phyloP scores from a whole-genome alignment of 805 yeast species.

The Sporopachydermia quercuum region DNA sequence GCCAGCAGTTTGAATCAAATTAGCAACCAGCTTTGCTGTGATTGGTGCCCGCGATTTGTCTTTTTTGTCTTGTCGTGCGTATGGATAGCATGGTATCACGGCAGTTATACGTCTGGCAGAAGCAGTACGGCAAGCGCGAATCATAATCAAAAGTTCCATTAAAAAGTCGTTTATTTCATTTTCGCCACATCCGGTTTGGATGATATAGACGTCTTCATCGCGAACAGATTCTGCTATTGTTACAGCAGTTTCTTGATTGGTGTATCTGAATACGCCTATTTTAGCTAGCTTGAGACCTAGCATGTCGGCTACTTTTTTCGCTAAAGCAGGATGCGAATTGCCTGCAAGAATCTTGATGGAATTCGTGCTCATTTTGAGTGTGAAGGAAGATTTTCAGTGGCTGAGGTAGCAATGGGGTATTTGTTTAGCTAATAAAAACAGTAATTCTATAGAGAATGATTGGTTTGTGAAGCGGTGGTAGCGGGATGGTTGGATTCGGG shows the following conservation, averaged over 20 bases:
- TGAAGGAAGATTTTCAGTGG: no score
- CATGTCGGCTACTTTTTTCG: slow-evolving; percentile 51
- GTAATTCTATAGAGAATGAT: no score
- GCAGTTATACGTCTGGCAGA: slow-evolving; percentile 75
- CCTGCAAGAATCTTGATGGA: slow-evolving; percentile 55
- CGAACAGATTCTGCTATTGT: slow-evolving; percentile 71
- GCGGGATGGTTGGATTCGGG: no score
- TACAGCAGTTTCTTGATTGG: slow-evolving; percentile 62
- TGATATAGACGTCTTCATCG: slow-evolving; percentile 71
- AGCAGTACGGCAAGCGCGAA: slow-evolving; percentile 72
- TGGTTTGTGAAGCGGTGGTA: no score
- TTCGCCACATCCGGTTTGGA: slow-evolving; percentile 67
- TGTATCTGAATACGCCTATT: slow-evolving; percentile 47
- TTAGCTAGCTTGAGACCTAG: slow-evolving; percentile 48
- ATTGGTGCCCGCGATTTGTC: slow-evolving; percentile 78
- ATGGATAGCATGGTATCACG: slow-evolving; percentile 70
- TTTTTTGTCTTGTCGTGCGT: slow-evolving; percentile 81
- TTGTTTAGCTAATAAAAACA: no score
- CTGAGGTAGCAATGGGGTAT: no score
- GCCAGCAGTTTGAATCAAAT: slow-evolving; percentile 70
- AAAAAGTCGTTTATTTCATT: slow-evolving; percentile 49
- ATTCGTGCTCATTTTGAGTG: slow-evolving; percentile 51
- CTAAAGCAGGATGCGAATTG: slow-evolving; percentile 53
- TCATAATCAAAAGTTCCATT: slow-evolving; percentile 61
- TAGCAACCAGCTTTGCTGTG: slow-evolving; percentile 75